Percentiles rank a stretch among this genome's conserved stretches.
Conservation (phyloP, 2,329 filamentous ascomycete genomes). For the Cytospora leucostoma region DNA sequence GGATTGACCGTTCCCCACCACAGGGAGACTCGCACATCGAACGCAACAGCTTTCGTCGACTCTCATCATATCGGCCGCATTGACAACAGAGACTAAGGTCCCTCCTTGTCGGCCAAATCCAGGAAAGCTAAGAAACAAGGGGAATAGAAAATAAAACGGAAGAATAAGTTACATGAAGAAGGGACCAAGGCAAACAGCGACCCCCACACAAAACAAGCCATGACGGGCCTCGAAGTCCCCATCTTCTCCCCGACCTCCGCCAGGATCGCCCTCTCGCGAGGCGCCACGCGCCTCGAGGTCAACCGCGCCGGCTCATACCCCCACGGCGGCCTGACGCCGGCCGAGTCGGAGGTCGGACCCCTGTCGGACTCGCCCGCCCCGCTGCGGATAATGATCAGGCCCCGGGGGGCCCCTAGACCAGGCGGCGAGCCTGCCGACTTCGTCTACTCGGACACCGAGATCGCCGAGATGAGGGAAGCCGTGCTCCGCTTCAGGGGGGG, state of each 20-base stretch:
- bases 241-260: slow-evolving; percentile 51
- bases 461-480: slow-evolving; percentile 44
- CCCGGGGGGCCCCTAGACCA: slow-evolving; percentile 46
- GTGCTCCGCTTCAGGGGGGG: slow-evolving; percentile 43
- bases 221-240: slow-evolving; percentile 50
- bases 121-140: not conserved
- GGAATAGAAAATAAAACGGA: not conserved
- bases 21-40: not conserved
- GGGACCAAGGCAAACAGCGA: not conserved
- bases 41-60: not conserved
- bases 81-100: not conserved
- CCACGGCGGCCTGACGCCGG: slow-evolving; percentile 54
- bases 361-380: slow-evolving; percentile 40
- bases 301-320: slow-evolving; percentile 54
- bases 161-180: not conserved
- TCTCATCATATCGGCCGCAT: not conserved
- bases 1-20: not conserved
- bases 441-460: slow-evolving; percentile 49
- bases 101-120: not conserved
- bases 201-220: not conserved
- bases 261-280: slow-evolving; percentile 42
- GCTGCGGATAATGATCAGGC: slow-evolving; percentile 58
- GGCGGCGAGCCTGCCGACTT: slow-evolving; percentile 45
- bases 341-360: slow-evolving; percentile 40
- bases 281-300: slow-evolving; percentile 55